phyloP scores from a whole-genome alignment of 371 early-diverging fungal genomes.

The Aphelidium insulamus region DNA sequence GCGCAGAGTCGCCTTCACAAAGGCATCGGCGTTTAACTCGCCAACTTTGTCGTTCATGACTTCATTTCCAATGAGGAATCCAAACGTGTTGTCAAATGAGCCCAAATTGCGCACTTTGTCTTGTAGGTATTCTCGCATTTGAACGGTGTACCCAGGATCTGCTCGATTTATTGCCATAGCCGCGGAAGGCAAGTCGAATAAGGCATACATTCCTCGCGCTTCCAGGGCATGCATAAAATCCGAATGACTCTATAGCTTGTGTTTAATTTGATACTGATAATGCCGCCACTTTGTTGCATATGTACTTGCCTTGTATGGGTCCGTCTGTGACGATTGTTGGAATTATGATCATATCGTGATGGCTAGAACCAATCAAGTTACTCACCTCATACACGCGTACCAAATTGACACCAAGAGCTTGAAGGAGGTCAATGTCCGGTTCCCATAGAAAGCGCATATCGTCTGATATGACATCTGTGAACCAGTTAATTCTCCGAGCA shows the following conservation, averaged over 20 bases:
- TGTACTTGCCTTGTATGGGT: background rate
- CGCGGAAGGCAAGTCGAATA: constrained; percentile 41
- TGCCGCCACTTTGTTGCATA: background rate
- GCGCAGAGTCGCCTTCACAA: constrained; percentile 44
- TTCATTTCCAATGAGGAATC: constrained; percentile 59
- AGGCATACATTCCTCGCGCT: constrained; percentile 40
- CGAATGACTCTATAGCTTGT: constrained; percentile 36
- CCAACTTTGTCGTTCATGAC: constrained; percentile 29
- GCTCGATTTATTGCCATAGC: constrained; percentile 36
- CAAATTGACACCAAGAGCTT: constrained; percentile 40
- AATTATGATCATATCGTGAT: too few species aligned
- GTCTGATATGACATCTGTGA: background rate
- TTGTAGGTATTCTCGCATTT: constrained; percentile 26
- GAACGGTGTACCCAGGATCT: constrained; percentile 33
- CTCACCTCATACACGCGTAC: constrained; percentile 49
- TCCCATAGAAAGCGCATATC: constrained; percentile 13
- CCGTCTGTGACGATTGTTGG: too few species aligned
- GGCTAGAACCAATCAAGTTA: too few species aligned
- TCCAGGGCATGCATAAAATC: constrained; percentile 46
- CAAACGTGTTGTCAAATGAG: constrained; percentile 35
- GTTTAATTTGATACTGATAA: constrained; percentile 10
- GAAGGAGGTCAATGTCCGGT: constrained; percentile 38
- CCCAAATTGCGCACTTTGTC: constrained; percentile 37
- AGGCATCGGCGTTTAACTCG: constrained; percentile 36
- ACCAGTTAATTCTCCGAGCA: too few species aligned